Conservation (phyloP, 2,329 filamentous ascomycete species). For the Fusarium staphyleae region DNA sequence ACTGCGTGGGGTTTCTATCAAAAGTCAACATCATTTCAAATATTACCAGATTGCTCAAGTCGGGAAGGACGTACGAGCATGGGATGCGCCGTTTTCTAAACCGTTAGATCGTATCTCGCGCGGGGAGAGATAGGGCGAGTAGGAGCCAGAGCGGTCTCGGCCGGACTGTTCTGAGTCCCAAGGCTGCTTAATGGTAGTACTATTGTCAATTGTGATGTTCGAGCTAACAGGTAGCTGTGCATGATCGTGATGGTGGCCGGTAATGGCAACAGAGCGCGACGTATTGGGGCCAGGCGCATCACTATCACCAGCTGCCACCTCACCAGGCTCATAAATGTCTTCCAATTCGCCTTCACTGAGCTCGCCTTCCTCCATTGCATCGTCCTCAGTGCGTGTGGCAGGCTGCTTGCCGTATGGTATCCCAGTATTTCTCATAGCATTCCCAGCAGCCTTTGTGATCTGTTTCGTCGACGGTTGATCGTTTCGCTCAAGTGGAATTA, state of each 20-base stretch:
- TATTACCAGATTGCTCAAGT: not conserved
- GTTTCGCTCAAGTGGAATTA: slow-evolving; percentile 1
- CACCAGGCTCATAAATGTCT: slow-evolving; percentile 59
- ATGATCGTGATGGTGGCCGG: not conserved
- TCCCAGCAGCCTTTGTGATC: not conserved
- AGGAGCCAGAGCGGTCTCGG: slow-evolving; percentile 59
- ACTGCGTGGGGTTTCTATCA: slow-evolving; percentile 15
- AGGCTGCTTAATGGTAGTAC: not conserved
- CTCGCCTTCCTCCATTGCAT: slow-evolving; percentile 73
- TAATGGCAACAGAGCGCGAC: not conserved
- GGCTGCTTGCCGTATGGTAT: slow-evolving; percentile 10
- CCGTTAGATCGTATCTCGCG: slow-evolving; percentile 50
- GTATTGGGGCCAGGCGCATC: not conserved
- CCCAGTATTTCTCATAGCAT: not conserved
- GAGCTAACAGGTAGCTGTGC: not conserved
- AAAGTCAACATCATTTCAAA: slow-evolving; percentile 13
- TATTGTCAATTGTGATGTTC: not conserved
- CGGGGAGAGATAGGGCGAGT: slow-evolving; percentile 60
- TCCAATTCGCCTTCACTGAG: slow-evolving; percentile 73
- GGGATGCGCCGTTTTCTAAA: slow-evolving; percentile 16
- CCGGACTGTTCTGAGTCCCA: slow-evolving; percentile 22
- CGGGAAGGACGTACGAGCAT: slow-evolving; percentile 13
- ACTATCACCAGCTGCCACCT: slow-evolving; percentile 6
- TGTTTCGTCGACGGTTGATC: not conserved
- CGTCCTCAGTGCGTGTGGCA: slow-evolving; percentile 14